Evolutionary conservation across 2,329 filamentous ascomycete genomes (phyloP).

Genomic region (Plenodomus lindquistii): DNA sequence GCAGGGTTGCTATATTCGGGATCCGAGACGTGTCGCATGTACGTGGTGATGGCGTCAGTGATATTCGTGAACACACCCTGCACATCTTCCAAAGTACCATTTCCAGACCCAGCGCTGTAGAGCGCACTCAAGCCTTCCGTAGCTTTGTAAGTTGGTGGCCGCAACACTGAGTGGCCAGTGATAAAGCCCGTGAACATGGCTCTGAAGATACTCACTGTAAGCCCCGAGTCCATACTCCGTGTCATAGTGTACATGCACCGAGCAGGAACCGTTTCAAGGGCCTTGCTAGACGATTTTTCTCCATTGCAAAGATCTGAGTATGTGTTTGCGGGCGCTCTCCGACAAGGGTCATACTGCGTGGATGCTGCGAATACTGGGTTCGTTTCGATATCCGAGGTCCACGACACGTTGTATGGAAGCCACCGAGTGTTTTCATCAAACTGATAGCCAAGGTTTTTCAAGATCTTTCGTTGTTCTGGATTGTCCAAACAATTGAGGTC

Average conservation of each 20-base stretch:
- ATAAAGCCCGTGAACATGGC: not conserved
- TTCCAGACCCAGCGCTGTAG: constrained; percentile 9
- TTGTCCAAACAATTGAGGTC: constrained; percentile 4
- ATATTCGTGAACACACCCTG: constrained; percentile 8
- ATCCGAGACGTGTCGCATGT: constrained; percentile 4
- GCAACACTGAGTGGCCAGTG: not conserved
- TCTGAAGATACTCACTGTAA: not conserved
- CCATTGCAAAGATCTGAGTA: not conserved
- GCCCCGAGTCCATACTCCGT: not conserved
- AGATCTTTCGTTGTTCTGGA: not conserved
- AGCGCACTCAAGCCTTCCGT: constrained; percentile 4
- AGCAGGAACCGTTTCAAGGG: constrained; percentile 2
- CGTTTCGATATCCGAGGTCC: not conserved
- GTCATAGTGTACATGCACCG: constrained; percentile 3
- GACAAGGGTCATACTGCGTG: not conserved
- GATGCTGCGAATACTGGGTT: not conserved
- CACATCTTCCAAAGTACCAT: constrained; percentile 11
- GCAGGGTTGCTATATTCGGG: constrained; percentile 1
- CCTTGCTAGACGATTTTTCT: not conserved
- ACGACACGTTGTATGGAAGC: constrained; percentile 4
- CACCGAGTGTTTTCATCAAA: not conserved
- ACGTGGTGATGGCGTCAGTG: constrained; percentile 6
- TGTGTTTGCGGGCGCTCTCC: not conserved
- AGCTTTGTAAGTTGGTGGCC: not conserved
- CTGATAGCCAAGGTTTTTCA: constrained; percentile 2